Evolutionary conservation across 2,329 filamentous ascomycete species (phyloP).

Genomic region (Massarina eburnea): DNA sequence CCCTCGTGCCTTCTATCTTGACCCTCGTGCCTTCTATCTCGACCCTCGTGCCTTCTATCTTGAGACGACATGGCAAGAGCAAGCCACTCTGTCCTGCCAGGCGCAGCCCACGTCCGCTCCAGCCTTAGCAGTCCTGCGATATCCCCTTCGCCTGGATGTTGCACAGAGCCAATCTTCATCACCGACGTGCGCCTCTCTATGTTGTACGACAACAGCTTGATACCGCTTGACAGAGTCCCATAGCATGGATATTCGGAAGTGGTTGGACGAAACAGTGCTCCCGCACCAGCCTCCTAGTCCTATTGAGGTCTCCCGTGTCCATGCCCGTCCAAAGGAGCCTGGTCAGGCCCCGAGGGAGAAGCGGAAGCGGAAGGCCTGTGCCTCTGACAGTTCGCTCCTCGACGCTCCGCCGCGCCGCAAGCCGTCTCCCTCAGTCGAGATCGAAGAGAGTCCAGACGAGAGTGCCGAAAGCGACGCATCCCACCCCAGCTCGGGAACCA

Average conservation of each 20-base stretch:
- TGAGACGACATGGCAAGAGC: background rate
- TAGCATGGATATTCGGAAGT: constrained; percentile 49
- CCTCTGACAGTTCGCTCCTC: constrained; percentile 45
- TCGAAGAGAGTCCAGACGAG: constrained; percentile 11
- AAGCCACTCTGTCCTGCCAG: background rate
- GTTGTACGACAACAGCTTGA: constrained; percentile 28
- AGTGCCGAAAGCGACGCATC: constrained; percentile 18
- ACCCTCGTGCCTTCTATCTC: too few relatives aligned
- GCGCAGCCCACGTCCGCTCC: background rate
- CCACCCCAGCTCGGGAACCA: constrained; percentile 17
- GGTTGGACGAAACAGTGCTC: constrained; percentile 47
- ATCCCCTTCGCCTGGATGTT: constrained; percentile 15
- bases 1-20: too few relatives aligned
- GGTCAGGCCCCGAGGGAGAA: constrained; percentile 18
- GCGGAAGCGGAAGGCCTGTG: constrained; percentile 35
- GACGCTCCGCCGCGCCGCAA: constrained; percentile 17
- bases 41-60: too few relatives aligned
- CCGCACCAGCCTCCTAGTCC: constrained; percentile 30
- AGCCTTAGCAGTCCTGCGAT: constrained; percentile 9
- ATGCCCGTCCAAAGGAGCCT: constrained; percentile 20
- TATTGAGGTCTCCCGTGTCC: constrained; percentile 15
- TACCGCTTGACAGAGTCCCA: constrained; percentile 4
- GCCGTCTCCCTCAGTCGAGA: constrained; percentile 7
- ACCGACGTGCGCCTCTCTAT: constrained; percentile 15
- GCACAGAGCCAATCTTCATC: constrained; percentile 23